These are phyloP conservation scores for Venturia carpophila DNA, from an alignment of 2,329 filamentous ascomycete genomes.

Conservation along the genomic window DNA sequence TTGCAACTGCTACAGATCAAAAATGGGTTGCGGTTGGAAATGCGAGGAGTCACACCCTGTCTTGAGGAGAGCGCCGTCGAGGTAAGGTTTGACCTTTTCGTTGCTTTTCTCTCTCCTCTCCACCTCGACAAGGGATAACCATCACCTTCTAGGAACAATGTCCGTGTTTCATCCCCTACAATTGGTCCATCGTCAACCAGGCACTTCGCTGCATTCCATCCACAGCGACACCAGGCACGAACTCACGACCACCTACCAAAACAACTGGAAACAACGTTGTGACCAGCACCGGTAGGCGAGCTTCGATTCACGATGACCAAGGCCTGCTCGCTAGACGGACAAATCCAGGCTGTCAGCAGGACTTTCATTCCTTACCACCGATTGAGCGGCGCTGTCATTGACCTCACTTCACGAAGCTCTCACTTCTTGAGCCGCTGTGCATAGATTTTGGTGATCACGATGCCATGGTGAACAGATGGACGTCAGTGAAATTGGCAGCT, in stretches of 20 bases:
- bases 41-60: background rate
- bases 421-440: background rate
- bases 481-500: background rate
- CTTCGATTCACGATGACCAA: background rate
- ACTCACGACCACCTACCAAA: background rate
- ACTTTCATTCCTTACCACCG: no score
- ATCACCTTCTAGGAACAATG: background rate
- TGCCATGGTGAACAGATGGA: background rate
- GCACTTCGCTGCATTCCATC: background rate
- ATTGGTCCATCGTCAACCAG: background rate
- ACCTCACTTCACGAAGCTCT: background rate
- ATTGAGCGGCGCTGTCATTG: no score
- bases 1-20: background rate
- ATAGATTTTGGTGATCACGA: background rate
- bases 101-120: background rate
- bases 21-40: background rate
- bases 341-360: background rate
- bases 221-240: background rate
- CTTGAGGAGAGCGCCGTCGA: background rate
- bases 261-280: background rate
- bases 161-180: conserved; percentile 9
- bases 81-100: background rate
- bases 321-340: background rate
- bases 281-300: background rate
- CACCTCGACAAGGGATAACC: no score